A percentile compares a stretch with the other conserved stretches of the same genome.
Conservation (phyloP, 192 early-diverging fungal species). For the Mortierella claussenii region DNA sequence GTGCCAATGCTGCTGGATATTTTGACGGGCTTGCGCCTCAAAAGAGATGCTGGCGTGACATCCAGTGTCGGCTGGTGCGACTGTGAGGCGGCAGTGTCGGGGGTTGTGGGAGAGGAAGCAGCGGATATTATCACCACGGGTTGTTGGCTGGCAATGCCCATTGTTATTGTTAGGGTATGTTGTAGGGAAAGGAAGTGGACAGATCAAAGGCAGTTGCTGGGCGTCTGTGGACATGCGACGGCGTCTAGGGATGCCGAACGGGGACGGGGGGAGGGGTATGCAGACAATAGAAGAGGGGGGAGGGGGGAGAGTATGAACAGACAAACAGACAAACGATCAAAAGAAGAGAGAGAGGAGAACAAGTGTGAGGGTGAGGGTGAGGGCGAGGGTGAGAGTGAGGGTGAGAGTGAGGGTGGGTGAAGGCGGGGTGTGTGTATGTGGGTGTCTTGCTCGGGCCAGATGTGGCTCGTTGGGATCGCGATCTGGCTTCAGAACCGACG, state of each 20-base stretch:
- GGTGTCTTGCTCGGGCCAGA: no score
- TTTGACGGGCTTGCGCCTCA: constrained; percentile 36
- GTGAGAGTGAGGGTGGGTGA: no score
- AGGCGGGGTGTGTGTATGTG: no score
- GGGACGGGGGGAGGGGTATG: not conserved
- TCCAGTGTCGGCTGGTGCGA: not conserved
- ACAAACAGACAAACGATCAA: no score
- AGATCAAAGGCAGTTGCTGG: not conserved
- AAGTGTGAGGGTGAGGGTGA: not conserved
- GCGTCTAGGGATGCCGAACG: not conserved
- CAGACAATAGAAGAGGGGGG: not conserved
- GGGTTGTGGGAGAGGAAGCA: not conserved
- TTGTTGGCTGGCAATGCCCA: constrained; percentile 22
- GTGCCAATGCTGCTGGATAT: not conserved
- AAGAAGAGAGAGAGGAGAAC: not conserved
- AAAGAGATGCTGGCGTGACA: not conserved
- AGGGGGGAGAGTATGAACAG: no score
- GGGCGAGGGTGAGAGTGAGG: no score
- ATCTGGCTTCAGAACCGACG: not conserved
- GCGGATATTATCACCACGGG: not conserved
- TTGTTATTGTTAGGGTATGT: constrained; percentile 10
- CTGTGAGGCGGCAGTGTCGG: not conserved
- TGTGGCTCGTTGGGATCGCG: constrained; percentile 15
- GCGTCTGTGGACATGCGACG: not conserved
- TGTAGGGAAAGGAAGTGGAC: not conserved